These are phyloP conservation scores for Gastroboletus turbinatus DNA, from an alignment of 1,284 basidiomycete species.

Conservation along the genomic window DNA sequence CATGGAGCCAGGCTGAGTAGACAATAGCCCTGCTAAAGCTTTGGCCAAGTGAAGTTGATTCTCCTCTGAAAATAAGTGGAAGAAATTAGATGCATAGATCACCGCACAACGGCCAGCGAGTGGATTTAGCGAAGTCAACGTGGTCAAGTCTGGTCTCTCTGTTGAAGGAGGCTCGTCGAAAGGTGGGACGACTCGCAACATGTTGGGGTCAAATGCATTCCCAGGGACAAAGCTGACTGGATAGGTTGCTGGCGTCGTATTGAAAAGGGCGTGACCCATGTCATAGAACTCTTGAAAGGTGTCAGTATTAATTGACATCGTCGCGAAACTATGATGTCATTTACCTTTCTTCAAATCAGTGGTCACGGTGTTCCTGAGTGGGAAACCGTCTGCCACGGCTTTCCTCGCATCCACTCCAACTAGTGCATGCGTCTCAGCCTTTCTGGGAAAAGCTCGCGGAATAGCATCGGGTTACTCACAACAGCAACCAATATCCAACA, in stretches of 20 bases:
- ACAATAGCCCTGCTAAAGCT: conserved; percentile 35
- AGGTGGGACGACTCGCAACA: conserved; percentile 24
- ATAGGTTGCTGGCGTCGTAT: conserved; percentile 31
- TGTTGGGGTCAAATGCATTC: conserved; percentile 33
- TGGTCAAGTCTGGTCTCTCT: conserved; percentile 22
- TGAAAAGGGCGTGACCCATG: conserved; percentile 39
- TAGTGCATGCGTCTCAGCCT: neutral
- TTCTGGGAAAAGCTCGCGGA: neutral
- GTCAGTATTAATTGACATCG: neutral
- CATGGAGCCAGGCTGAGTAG: conserved; percentile 30
- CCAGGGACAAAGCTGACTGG: conserved; percentile 37
- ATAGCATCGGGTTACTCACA: conserved; percentile 17
- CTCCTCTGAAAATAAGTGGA: conserved; percentile 40
- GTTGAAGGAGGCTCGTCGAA: conserved; percentile 2
- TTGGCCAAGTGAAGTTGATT: conserved; percentile 33
- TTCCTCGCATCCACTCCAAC: conserved; percentile 31
- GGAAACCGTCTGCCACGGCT: conserved; percentile 24
- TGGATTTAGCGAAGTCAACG: conserved; percentile 35
- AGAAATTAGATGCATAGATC: conserved; percentile 35
- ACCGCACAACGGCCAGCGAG: conserved; percentile 33
- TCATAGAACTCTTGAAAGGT: conserved; percentile 30
- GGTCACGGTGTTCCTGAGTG: conserved; percentile 24
- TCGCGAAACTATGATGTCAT: neutral
- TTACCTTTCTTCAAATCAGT: conserved; percentile 22
- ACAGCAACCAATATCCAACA: conserved; percentile 30